Percentiles rank a stretch among this genome's conserved stretches.
Evolutionary conservation across 1,284 basidiomycete genomes (phyloP).

Genomic region (Mycena citricolor): DNA sequence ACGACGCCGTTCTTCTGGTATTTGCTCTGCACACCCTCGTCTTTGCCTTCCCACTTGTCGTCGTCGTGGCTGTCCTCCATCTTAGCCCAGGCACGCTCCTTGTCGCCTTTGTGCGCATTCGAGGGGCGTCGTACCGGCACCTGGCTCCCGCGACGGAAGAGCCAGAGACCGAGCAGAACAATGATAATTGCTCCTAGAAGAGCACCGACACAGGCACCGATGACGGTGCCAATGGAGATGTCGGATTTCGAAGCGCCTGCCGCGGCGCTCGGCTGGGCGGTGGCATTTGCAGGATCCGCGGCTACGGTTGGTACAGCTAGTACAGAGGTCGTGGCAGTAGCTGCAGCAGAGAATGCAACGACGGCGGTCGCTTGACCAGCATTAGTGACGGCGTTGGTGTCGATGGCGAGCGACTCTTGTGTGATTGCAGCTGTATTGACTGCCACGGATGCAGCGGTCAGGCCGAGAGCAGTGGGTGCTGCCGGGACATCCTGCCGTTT

Average conservation of each 20-base stretch:
- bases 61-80: slow-evolving; percentile 47
- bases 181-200: slow-evolving; percentile 44
- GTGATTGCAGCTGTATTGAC: background rate
- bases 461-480: slow-evolving; percentile 9
- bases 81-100: slow-evolving; percentile 36
- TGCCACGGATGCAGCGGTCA: slow-evolving; percentile 4
- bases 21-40: slow-evolving; percentile 24
- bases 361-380: background rate
- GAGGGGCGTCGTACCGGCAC: slow-evolving; percentile 16
- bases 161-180: slow-evolving; percentile 46
- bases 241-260: slow-evolving; percentile 27
- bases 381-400: slow-evolving; percentile 4
- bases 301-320: background rate
- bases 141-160: slow-evolving; percentile 45
- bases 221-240: slow-evolving; percentile 49
- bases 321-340: background rate
- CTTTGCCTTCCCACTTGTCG: slow-evolving; percentile 41
- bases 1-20: slow-evolving; percentile 42
- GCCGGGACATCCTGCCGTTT: background rate
- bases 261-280: slow-evolving; percentile 16
- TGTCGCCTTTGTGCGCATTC: slow-evolving; percentile 15
- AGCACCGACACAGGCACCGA: slow-evolving; percentile 53
- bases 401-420: slow-evolving; percentile 5
- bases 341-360: slow-evolving; percentile 10
- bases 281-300: background rate